A percentile compares a stretch with the other conserved stretches of the same genome.
Evolutionary conservation across 495 filamentous ascomycete genomes (phyloP).

Genomic region (Paragyromitra xinjiangensis): DNA sequence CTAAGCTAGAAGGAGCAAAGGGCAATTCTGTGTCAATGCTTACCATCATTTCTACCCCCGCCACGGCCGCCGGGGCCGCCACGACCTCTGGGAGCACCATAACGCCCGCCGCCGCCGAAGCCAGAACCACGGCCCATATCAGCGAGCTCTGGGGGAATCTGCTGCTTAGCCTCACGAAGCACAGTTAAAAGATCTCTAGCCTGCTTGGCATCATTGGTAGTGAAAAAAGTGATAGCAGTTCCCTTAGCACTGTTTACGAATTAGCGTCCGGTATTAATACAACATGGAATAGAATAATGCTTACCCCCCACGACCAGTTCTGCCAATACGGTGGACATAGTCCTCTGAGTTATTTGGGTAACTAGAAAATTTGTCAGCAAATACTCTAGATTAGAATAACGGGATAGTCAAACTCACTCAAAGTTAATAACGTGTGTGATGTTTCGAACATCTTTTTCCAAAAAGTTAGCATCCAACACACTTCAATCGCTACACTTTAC

Average conservation of each 20-base stretch:
- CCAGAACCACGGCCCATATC: slow-evolving; percentile 96
- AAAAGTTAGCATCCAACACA: slow-evolving; percentile 78
- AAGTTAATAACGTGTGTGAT: slow-evolving; percentile 99
- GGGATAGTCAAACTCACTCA: slow-evolving; percentile 64
- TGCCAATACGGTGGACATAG: slow-evolving; percentile 98
- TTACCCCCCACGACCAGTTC: slow-evolving; percentile 87
- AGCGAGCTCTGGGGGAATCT: slow-evolving; percentile 91
- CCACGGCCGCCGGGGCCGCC: slow-evolving; percentile 72
- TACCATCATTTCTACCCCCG: slow-evolving; percentile 58
- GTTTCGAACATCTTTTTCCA: slow-evolving; percentile 93
- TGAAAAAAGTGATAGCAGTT: slow-evolving; percentile 95
- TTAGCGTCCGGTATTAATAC: slow-evolving; percentile 19
- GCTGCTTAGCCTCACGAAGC: slow-evolving; percentile 96
- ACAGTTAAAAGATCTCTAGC: slow-evolving; percentile 94
- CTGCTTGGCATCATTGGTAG: slow-evolving; percentile 98
- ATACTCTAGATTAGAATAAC: background rate
- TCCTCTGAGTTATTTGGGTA: slow-evolving; percentile 98
- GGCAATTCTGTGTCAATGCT: slow-evolving; percentile 24
- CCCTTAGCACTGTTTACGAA: slow-evolving; percentile 71
- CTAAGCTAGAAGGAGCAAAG: slow-evolving; percentile 36
- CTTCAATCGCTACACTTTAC: slow-evolving; percentile 54
- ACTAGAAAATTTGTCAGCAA: slow-evolving; percentile 42
- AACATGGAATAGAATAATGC: background rate
- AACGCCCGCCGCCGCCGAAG: slow-evolving; percentile 79
- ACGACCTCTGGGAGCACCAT: slow-evolving; percentile 71